Evolutionary conservation across 1,284 basidiomycete genomes (phyloP), one percentile per base, ranked within the genome.

Genomic region (Stereum hirsutum): DNA sequence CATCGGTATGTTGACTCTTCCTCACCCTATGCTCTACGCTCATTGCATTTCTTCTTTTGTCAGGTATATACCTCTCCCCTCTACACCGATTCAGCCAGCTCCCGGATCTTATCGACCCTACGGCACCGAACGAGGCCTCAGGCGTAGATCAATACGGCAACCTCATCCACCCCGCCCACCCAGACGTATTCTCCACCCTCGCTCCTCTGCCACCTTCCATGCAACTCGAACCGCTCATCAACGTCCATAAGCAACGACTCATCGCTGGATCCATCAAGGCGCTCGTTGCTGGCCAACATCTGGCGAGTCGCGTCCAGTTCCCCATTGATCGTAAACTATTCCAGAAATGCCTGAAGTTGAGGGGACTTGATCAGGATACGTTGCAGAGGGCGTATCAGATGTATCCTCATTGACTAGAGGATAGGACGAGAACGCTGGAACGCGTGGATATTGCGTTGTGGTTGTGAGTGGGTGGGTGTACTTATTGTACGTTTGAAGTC

Each of bases 181-280:
- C 87, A 0, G 81, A 87, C 50, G 81, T 88, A 12, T 90, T 90
- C 58, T 69, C 74, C 1, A 68, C 78, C 14, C 70, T 90, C 3
- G 69, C 76, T 2, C 74, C 81, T 2, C 72, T 90, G 8, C 87
- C 87, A 0, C 57, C 74, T 0, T 72, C 71, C n/a, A 80, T 89
- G 65, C 75, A 81, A 49, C 72, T 92, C n/a, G 83, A 88, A 50
- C 88, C 88, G 2, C 64, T 92, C 44, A 85, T 92, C 63, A 92
- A 91, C 58, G 78, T 92, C 3, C 86, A 91, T 61, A 91, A 92
- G 61, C 86, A 90, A 56, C 78, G 89, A 23, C 63, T 80, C 49
- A 83, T 89, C 42, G 86, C 89, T 5, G 72, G 72, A 6, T 78
- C 86, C 25, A 81, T 90, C 55, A 86, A 87, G 57, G 71, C 75